A percentile compares a stretch with the other conserved stretches of the same genome.
Evolutionary conservation across 1,284 basidiomycete genomes (phyloP).

Genomic region (Schizopora paradoxa): DNA sequence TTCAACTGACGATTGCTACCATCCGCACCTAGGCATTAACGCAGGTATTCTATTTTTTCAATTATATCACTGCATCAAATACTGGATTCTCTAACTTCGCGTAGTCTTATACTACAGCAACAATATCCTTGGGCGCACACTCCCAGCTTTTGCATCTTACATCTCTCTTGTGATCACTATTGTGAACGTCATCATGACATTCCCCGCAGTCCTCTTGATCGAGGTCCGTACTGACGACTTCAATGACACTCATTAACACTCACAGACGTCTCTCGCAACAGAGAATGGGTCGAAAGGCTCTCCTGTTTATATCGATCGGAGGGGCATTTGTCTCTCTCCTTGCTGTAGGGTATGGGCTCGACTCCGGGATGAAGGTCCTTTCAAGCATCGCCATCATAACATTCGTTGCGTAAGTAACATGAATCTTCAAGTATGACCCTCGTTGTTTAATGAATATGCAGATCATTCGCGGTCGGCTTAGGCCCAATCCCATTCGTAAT

Average conservation of each 20-base stretch:
- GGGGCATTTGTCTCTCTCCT: slow-evolving; percentile 66
- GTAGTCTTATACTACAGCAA: slow-evolving; percentile 87
- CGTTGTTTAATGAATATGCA: slow-evolving; percentile 25
- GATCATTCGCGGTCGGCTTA: slow-evolving; percentile 85
- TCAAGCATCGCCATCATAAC: slow-evolving; percentile 75
- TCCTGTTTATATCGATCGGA: slow-evolving; percentile 51
- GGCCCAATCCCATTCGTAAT: slow-evolving; percentile 92
- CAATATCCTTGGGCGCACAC: slow-evolving; percentile 70
- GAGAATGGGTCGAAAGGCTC: slow-evolving; percentile 59
- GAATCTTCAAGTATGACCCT: background rate
- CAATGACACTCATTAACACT: background rate
- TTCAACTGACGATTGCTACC: background rate
- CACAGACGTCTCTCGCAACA: slow-evolving; percentile 25
- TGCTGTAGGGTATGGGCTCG: slow-evolving; percentile 68
- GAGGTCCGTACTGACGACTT: slow-evolving; percentile 56
- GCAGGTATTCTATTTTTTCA: slow-evolving; percentile 36
- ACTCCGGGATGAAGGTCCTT: slow-evolving; percentile 52
- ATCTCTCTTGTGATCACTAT: slow-evolving; percentile 75
- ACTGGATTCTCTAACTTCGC: background rate
- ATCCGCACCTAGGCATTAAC: slow-evolving; percentile 41
- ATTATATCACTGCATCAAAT: background rate
- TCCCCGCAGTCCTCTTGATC: slow-evolving; percentile 81
- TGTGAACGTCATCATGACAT: slow-evolving; percentile 77
- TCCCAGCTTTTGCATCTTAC: slow-evolving; percentile 74
- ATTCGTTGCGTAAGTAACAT: slow-evolving; percentile 69